phyloP scores from a whole-genome alignment of 192 early-diverging fungal species.

The Phycomyces nitens region DNA sequence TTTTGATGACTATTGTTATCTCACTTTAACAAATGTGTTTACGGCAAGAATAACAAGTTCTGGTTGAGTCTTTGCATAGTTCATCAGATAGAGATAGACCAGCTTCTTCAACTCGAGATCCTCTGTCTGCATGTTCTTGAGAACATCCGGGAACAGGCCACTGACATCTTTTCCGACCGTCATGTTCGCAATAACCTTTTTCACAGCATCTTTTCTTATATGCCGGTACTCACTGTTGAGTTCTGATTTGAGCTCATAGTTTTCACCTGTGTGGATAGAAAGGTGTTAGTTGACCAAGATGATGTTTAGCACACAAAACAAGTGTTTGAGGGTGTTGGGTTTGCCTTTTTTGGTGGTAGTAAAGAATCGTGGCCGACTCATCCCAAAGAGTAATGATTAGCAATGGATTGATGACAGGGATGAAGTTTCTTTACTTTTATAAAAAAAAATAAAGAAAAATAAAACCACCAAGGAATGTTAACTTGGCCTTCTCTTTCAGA shows the following conservation, averaged over 20 bases:
- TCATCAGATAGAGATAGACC: slow-evolving; percentile 96
- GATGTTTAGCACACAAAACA: background rate
- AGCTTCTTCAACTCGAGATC: slow-evolving; percentile 97
- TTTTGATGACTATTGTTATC: too few relatives aligned
- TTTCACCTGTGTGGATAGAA: slow-evolving; percentile 71
- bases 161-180: slow-evolving; percentile 98
- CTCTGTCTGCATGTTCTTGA: slow-evolving; percentile 99
- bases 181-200: slow-evolving; percentile 99
- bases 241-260: slow-evolving; percentile 95
- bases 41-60: slow-evolving; percentile 96
- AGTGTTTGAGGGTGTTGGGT: background rate
- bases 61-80: slow-evolving; percentile 95
- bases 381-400: background rate
- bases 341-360: slow-evolving; percentile 73
- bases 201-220: slow-evolving; percentile 93
- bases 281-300: background rate
- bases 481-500: too few relatives aligned
- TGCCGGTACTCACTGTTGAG: slow-evolving; percentile 97
- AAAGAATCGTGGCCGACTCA: slow-evolving; percentile 64
- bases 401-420: background rate
- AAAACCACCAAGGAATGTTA: background rate
- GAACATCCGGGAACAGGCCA: slow-evolving; percentile 91
- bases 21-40: slow-evolving; percentile 94
- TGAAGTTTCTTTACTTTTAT: background rate
- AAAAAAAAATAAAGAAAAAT: background rate